Conservation (phyloP, 768 basidiomycete genomes). For the Cyclocybe aegerita region DNA sequence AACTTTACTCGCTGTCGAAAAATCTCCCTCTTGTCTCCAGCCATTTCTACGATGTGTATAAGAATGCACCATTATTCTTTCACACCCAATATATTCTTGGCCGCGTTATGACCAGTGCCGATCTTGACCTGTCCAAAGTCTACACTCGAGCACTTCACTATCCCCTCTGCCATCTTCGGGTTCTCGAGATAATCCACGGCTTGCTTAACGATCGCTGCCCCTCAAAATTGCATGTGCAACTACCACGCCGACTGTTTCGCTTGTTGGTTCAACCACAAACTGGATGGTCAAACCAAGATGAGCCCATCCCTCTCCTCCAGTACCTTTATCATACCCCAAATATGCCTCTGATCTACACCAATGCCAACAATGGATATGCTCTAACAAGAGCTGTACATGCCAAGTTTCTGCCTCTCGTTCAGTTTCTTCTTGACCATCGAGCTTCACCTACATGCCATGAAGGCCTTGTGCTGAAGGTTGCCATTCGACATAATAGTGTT, state of each 20-base stretch:
- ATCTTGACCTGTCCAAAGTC: conserved; percentile 22
- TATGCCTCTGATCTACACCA: conserved; percentile 44
- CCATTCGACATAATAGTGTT: conserved; percentile 71
- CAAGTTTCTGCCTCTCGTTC: conserved; percentile 60
- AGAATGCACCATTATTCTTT: conserved; percentile 52
- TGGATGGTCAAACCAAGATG: conserved; percentile 47
- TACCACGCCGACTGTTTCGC: conserved; percentile 73
- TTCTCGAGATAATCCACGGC: conserved; percentile 44
- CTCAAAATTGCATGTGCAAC: conserved; percentile 27
- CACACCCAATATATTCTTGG: conserved; percentile 66
- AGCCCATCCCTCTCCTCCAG: conserved; percentile 64
- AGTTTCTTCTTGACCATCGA: conserved; percentile 69
- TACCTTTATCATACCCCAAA: conserved; percentile 48
- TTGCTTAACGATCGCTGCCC: conserved; percentile 15
- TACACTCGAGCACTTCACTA: conserved; percentile 58
- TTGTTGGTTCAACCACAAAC: conserved; percentile 32
- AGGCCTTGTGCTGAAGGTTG: conserved; percentile 68
- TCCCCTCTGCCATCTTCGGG: conserved; percentile 55
- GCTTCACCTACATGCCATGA: conserved; percentile 68
- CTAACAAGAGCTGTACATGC: conserved; percentile 77
- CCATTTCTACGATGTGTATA: conserved; percentile 53
- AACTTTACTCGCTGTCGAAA: conserved; percentile 66
- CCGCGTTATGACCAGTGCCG: conserved; percentile 17
- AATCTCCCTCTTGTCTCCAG: conserved; percentile 60
- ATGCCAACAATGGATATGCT: conserved; percentile 80